Conservation (phyloP, 768 basidiomycete species). For the Podaxis sp. region DNA sequence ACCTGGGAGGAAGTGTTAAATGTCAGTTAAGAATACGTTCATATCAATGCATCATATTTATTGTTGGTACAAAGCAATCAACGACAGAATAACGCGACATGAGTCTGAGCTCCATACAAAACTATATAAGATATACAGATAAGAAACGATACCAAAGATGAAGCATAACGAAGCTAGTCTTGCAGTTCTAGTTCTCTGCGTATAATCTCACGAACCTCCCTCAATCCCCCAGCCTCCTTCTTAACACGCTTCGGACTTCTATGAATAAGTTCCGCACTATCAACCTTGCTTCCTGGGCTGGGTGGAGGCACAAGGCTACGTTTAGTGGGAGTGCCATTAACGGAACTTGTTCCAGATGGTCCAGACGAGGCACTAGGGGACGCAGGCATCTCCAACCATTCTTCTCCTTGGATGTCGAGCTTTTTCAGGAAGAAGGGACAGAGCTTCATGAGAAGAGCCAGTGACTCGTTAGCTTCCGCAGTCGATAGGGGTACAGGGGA, state of each 20-base stretch:
- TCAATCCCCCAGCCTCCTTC: constrained; percentile 67
- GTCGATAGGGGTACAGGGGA: constrained; percentile 77
- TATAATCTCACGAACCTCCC: constrained; percentile 81
- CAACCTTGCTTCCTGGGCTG: constrained; percentile 45
- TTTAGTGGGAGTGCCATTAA: constrained; percentile 41
- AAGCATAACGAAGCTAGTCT: constrained; percentile 43
- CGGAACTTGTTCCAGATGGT: constrained; percentile 14
- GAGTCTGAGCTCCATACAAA: constrained; percentile 15
- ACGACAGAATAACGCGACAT: background rate
- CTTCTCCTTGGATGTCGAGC: constrained; percentile 56
- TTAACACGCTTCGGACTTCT: constrained; percentile 75
- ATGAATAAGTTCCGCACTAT: constrained; percentile 61
- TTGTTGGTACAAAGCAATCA: constrained; percentile 17
- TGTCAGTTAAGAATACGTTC: constrained; percentile 15
- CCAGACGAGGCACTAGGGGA: constrained; percentile 25
- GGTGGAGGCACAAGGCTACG: constrained; percentile 39
- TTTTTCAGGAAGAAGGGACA: constrained; percentile 81
- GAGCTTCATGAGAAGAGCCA: constrained; percentile 60
- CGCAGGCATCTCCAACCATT: constrained; percentile 65
- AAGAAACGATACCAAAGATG: constrained; percentile 24
- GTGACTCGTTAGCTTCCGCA: constrained; percentile 75
- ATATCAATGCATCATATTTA: background rate
- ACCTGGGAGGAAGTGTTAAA: constrained; percentile 37
- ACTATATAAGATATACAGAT: background rate
- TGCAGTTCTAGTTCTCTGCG: constrained; percentile 72